Percentiles rank a stretch among this genome's conserved stretches.
These are phyloP conservation scores for Ascochyta rabiei DNA, from an alignment of 2,329 filamentous ascomycete genomes.

Conservation along the genomic window DNA sequence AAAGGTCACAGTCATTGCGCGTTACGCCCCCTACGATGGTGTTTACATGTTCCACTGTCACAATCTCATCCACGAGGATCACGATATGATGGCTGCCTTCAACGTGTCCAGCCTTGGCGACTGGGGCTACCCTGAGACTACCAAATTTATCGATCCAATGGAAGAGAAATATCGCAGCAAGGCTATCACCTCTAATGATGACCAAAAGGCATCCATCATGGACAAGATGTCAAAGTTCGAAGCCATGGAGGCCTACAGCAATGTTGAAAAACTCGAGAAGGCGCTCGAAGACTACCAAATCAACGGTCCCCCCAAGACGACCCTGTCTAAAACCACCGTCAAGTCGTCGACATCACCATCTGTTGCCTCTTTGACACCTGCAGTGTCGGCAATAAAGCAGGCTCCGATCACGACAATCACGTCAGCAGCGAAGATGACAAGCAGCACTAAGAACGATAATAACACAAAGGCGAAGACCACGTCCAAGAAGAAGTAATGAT, in stretches of 20 bases:
- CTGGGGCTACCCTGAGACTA: slow-evolving; percentile 44
- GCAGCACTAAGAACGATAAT: slow-evolving; percentile 11
- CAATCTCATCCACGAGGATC: slow-evolving; percentile 55
- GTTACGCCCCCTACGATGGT: slow-evolving; percentile 52
- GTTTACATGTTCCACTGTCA: slow-evolving; percentile 59
- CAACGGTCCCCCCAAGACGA: slow-evolving; percentile 26
- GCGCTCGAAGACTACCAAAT: slow-evolving; percentile 38
- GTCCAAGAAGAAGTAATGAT: slow-evolving; percentile 8
- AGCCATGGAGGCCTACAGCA: slow-evolving; percentile 38
- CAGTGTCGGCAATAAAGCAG: neutral
- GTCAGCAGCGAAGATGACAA: slow-evolving; percentile 4
- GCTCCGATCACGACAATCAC: slow-evolving; percentile 7
- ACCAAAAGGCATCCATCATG: slow-evolving; percentile 28
- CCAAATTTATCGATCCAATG: slow-evolving; percentile 43
- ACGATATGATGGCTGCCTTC: slow-evolving; percentile 55
- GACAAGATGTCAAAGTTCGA: slow-evolving; percentile 34
- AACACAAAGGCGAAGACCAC: slow-evolving; percentile 7
- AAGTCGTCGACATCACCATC: slow-evolving; percentile 1
- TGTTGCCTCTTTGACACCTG: neutral
- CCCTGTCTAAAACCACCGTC: slow-evolving; percentile 19
- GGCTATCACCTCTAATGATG: slow-evolving; percentile 27
- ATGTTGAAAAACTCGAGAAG: slow-evolving; percentile 30
- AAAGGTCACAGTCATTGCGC: slow-evolving; percentile 39
- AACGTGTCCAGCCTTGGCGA: slow-evolving; percentile 47
- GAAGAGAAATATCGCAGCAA: slow-evolving; percentile 37